phyloP scores from a whole-genome alignment of 306 rosid species.

The Lupinus albus region DNA sequence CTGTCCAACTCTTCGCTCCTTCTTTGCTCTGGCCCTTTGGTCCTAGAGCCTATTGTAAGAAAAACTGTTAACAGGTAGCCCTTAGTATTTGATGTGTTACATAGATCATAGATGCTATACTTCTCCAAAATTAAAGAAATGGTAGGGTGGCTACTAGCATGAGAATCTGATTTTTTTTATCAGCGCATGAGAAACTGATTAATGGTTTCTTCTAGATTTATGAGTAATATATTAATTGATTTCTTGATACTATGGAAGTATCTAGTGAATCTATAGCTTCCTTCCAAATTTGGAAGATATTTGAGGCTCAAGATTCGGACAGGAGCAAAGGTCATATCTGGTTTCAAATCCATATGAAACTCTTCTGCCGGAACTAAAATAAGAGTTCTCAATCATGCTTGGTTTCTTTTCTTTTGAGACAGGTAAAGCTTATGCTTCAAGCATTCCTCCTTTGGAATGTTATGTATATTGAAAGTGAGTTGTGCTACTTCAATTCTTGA shows the following conservation, averaged over 20 bases:
- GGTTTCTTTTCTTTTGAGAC: constrained; percentile 11
- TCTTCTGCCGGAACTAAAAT: neutral
- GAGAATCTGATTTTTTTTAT: too few relatives aligned
- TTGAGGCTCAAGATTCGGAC: neutral
- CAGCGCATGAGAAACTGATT: neutral
- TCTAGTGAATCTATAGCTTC: neutral
- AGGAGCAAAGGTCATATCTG: neutral
- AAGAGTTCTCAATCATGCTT: neutral
- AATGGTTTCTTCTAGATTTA: constrained; percentile 4
- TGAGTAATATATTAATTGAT: neutral
- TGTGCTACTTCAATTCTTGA: constrained; percentile 1
- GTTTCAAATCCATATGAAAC: neutral
- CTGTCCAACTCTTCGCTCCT: constrained; percentile 57
- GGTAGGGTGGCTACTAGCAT: neutral
- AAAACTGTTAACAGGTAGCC: constrained; percentile 51
- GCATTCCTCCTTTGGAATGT: neutral
- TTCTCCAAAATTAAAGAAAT: constrained; percentile 19
- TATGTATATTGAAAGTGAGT: neutral
- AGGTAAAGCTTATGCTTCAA: constrained; percentile 2
- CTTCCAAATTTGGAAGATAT: constrained; percentile 17
- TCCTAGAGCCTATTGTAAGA: constrained; percentile 77
- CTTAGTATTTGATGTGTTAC: constrained; percentile 41
- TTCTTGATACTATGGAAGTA: neutral
- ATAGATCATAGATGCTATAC: neutral
- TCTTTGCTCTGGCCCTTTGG: constrained; percentile 67